Conservation (phyloP, 192 early-diverging fungal species). For the Mycoemilia scoparia region DNA sequence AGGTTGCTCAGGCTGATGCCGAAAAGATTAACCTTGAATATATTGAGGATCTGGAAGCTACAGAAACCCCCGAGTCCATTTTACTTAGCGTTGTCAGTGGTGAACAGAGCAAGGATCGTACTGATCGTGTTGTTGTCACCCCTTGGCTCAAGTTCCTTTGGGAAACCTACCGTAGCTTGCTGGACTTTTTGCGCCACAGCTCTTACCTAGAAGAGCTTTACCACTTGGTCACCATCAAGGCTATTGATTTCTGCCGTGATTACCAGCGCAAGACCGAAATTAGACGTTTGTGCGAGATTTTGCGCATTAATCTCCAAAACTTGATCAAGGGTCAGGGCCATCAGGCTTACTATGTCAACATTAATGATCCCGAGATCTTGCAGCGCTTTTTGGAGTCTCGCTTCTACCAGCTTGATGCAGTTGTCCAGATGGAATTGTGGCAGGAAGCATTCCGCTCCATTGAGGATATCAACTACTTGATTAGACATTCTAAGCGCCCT, state of each 20-base stretch:
- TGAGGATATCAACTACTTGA: slow-evolving; percentile 91
- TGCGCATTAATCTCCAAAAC: slow-evolving; percentile 82
- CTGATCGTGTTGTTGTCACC: slow-evolving; percentile 93
- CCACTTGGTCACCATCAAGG: slow-evolving; percentile 76
- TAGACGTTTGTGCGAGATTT: slow-evolving; percentile 90
- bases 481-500: slow-evolving; percentile 76
- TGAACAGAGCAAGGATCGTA: slow-evolving; percentile 87
- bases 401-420: slow-evolving; percentile 89
- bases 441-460: slow-evolving; percentile 95
- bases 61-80: slow-evolving; percentile 92
- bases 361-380: slow-evolving; percentile 89
- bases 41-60: slow-evolving; percentile 90
- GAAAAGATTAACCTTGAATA: slow-evolving; percentile 67
- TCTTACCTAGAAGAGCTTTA: slow-evolving; percentile 85
- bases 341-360: slow-evolving; percentile 83
- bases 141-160: slow-evolving; percentile 99
- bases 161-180: slow-evolving; percentile 96
- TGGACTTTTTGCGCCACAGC: slow-evolving; percentile 95
- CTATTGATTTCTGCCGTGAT: slow-evolving; percentile 89
- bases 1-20: slow-evolving; percentile 78
- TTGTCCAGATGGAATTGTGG: slow-evolving; percentile 95
- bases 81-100: slow-evolving; percentile 88
- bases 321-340: slow-evolving; percentile 76
- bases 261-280: slow-evolving; percentile 97
- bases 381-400: slow-evolving; percentile 92